Percentiles rank a stretch among this genome's conserved stretches.
These are phyloP conservation scores for Fistulinella prunicolor DNA, from an alignment of 768 basidiomycete genomes.

Conservation along the genomic window DNA sequence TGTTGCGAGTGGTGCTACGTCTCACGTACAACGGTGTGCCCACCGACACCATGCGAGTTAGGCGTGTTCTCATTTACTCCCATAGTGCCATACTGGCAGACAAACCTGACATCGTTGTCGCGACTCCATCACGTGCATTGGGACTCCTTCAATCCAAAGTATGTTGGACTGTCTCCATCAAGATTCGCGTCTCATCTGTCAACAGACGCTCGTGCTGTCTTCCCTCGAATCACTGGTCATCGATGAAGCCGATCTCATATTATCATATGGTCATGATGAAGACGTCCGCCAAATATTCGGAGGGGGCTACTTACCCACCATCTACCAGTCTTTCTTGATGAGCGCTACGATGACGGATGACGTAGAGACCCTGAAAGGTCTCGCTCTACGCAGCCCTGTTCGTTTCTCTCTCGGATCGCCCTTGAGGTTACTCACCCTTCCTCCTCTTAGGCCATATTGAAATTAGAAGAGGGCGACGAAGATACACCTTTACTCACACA, in stretches of 20 bases:
- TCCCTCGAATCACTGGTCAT: constrained; percentile 86
- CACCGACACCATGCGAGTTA: background rate
- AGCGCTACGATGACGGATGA: constrained; percentile 97
- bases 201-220: constrained; percentile 59
- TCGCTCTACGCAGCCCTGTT: constrained; percentile 85
- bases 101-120: constrained; percentile 74
- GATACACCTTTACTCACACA: constrained; percentile 79
- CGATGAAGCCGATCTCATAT: constrained; percentile 95
- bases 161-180: constrained; percentile 7
- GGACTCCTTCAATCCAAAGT: constrained; percentile 71
- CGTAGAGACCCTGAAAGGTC: constrained; percentile 85
- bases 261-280: constrained; percentile 95
- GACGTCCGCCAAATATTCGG: constrained; percentile 73
- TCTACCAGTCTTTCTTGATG: constrained; percentile 93
- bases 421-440: background rate
- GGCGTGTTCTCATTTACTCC: background rate
- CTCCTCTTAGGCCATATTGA: constrained; percentile 68
- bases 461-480: constrained; percentile 84
- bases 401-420: constrained; percentile 25
- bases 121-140: constrained; percentile 72
- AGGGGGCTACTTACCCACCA: constrained; percentile 71
- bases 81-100: constrained; percentile 57
- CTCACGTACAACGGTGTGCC: constrained; percentile 70
- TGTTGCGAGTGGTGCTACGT: constrained; percentile 65
- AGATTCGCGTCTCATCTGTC: constrained; percentile 1